These are phyloP conservation scores for Ettlia oleoabundans DNA, from an alignment of 139 green algal genomes.

Conservation along the genomic window DNA sequence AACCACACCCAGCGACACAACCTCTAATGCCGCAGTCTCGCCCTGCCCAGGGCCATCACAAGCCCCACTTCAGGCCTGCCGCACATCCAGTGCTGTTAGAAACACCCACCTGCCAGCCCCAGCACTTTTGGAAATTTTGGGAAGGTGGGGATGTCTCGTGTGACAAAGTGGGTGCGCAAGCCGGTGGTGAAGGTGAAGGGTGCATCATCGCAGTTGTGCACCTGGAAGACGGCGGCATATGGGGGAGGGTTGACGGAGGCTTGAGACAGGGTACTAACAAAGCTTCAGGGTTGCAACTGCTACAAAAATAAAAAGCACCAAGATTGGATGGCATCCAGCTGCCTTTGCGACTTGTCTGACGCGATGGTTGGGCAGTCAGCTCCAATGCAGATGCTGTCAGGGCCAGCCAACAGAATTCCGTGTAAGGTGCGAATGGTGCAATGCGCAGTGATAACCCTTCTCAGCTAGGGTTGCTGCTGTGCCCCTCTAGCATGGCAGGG, in stretches of 20 bases:
- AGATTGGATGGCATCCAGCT: too few relatives aligned
- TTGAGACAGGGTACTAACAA: not conserved
- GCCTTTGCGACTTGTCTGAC: too few relatives aligned
- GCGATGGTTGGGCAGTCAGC: not conserved
- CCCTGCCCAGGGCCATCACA: not conserved
- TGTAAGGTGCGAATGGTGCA: too few relatives aligned
- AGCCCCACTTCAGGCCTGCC: too few relatives aligned
- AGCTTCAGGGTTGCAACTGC: too few relatives aligned
- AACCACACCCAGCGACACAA: too few relatives aligned
- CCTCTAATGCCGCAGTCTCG: too few relatives aligned
- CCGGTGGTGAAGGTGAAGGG: slow-evolving; percentile 55
- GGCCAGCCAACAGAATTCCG: too few relatives aligned
- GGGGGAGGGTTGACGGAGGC: not conserved
- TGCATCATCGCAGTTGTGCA: slow-evolving; percentile 43
- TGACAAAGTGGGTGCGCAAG: slow-evolving; percentile 42
- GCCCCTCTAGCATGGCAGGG: not conserved
- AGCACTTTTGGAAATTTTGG: slow-evolving; percentile 32
- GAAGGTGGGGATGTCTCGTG: slow-evolving; percentile 17
- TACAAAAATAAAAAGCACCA: too few relatives aligned
- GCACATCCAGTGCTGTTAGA: too few relatives aligned
- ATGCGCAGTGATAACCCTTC: too few relatives aligned
- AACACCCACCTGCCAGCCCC: slow-evolving; percentile 44
- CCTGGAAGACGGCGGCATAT: slow-evolving; percentile 14
- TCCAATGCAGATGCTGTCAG: not conserved
- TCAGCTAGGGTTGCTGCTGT: too few relatives aligned